Conservation (phyloP, 257 asterid genomes). For the Cordia subcordata region DNA sequence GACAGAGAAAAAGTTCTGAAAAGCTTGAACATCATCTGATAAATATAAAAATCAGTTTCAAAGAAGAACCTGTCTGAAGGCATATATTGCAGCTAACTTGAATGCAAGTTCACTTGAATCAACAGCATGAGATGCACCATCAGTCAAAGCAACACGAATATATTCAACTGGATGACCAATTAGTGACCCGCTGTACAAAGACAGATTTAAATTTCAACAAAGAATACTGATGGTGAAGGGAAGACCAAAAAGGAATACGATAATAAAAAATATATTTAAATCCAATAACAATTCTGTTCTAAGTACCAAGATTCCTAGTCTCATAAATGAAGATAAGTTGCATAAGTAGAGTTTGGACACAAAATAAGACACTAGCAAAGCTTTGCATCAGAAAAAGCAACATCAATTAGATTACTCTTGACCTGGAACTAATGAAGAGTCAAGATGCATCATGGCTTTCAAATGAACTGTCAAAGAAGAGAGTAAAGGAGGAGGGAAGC, state of each 20-base stretch:
- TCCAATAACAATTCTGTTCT: not conserved
- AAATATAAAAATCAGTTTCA: not conserved
- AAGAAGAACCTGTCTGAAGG: constrained; percentile 85
- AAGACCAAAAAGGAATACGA: not conserved
- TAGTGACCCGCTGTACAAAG: constrained; percentile 79
- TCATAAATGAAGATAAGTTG: not conserved
- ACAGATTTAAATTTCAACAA: constrained; percentile 11
- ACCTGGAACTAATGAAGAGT: too few relatives aligned
- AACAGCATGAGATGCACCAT: constrained; percentile 92
- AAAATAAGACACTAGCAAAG: too few relatives aligned
- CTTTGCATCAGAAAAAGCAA: too few relatives aligned
- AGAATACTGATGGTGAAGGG: not conserved
- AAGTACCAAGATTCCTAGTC: not conserved
- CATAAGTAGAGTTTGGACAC: not conserved
- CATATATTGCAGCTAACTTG: constrained; percentile 92
- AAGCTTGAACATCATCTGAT: not conserved
- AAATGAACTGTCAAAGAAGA: too few relatives aligned
- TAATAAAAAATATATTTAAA: too few relatives aligned
- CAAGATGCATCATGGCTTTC: too few relatives aligned
- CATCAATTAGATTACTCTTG: too few relatives aligned
- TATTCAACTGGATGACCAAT: constrained; percentile 98
- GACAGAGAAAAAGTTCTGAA: too few relatives aligned
- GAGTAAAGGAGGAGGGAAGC: too few relatives aligned
- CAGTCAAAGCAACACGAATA: constrained; percentile 77
- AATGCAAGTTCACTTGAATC: constrained; percentile 99